phyloP scores from a whole-genome alignment of 2,329 filamentous ascomycete species.

The Penicillium sp. region DNA sequence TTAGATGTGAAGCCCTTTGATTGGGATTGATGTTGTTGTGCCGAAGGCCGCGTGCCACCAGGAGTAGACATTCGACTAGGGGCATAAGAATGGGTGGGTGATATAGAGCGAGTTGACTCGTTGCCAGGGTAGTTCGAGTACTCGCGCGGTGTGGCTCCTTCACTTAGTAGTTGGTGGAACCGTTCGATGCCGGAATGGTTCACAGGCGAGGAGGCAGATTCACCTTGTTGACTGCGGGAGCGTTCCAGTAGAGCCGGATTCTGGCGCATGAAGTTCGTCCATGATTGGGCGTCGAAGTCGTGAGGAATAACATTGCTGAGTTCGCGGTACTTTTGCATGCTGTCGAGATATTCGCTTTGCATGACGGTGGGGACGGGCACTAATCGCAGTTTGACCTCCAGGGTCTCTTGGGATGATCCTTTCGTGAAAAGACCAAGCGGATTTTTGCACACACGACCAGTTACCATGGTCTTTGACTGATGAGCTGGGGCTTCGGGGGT shows the following conservation, averaged over 20 bases:
- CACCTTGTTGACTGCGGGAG: conserved; percentile 29
- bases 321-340: conserved; percentile 64
- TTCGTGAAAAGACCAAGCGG: conserved; percentile 81
- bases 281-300: conserved; percentile 73
- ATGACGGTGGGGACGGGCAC: conserved; percentile 72
- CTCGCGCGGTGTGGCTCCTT: conserved; percentile 49
- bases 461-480: conserved; percentile 71
- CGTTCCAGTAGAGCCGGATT: conserved; percentile 58
- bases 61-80: conserved; percentile 46
- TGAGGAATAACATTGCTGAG: conserved; percentile 61
- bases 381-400: conserved; percentile 90
- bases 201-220: conserved; percentile 38
- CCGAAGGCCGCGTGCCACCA: conserved; percentile 28
- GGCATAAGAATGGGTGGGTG: conserved; percentile 42
- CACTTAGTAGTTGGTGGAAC: conserved; percentile 50
- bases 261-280: conserved; percentile 75
- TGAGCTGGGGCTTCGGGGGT: conserved; percentile 60
- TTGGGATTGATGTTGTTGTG: conserved; percentile 34
- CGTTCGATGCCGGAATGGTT: conserved; percentile 49
- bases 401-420: conserved; percentile 72
- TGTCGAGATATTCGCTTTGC: conserved; percentile 64
- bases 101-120: conserved; percentile 41
- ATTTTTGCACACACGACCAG: conserved; percentile 87
- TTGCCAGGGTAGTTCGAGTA: conserved; percentile 34
- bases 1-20: conserved; percentile 41